Evolutionary conservation across 495 filamentous ascomycete species (phyloP).

Genomic region (Trichoderma parareesei): DNA sequence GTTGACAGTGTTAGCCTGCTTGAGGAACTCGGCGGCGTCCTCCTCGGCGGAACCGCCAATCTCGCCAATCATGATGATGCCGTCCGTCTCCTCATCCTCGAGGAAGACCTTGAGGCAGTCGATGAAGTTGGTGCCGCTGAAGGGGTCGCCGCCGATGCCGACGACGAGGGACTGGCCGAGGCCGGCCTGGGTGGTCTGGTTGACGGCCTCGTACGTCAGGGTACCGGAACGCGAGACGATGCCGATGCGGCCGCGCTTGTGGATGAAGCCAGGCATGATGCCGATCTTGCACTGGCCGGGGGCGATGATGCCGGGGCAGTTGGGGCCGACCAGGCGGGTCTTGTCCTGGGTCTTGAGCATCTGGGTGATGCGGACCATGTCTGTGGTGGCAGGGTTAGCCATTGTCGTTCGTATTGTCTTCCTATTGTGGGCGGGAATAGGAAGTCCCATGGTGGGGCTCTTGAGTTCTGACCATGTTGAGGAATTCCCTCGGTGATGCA

Average conservation of each 20-base stretch:
- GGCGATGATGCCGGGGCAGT: constrained; percentile 98
- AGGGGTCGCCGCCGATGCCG: constrained; percentile 96
- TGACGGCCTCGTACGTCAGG: constrained; percentile 98
- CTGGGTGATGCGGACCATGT: constrained; percentile 98
- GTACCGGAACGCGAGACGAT: constrained; percentile 98
- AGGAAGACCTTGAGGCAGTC: constrained; percentile 97
- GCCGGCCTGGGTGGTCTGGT: constrained; percentile 95
- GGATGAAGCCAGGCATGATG: constrained; percentile 99
- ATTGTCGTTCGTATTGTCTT: neutral
- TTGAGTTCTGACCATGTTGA: constrained; percentile 66
- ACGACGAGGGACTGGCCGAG: constrained; percentile 97
- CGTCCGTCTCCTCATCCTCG: constrained; percentile 91
- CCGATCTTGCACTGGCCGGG: constrained; percentile 99
- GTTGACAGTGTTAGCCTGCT: constrained; percentile 78
- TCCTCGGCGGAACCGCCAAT: constrained; percentile 97
- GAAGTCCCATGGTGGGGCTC: neutral
- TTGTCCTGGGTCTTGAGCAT: constrained; percentile 97
- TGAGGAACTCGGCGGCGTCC: constrained; percentile 90
- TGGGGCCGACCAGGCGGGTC: constrained; percentile 92
- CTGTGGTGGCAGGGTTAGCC: constrained; percentile 29
- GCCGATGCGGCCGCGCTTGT: constrained; percentile 97
- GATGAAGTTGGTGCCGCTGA: constrained; percentile 99
- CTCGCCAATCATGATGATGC: constrained; percentile 99
- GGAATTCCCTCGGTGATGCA: constrained; percentile 99
- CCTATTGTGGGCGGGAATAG: neutral